Conservation (phyloP, 1,284 basidiomycete species). For the Boletus hoseneyae region DNA sequence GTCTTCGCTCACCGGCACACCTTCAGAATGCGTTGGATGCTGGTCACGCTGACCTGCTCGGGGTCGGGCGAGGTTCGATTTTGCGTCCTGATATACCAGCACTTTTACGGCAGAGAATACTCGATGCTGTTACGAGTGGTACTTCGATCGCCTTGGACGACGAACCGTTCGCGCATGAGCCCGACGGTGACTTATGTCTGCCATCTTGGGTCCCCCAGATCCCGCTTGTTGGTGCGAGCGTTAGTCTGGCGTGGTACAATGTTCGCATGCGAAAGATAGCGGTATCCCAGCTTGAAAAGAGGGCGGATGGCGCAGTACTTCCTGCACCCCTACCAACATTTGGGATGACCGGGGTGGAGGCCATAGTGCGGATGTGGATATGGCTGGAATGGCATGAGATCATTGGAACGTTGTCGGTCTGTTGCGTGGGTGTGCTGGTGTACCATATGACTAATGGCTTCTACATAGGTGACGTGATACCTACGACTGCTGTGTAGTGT, state of each 20-base stretch:
- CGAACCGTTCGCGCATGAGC: conserved; percentile 40
- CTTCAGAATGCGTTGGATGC: conserved; percentile 53
- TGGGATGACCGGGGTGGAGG: conserved; percentile 35
- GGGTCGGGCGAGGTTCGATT: conserved; percentile 71
- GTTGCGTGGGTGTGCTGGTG: conserved; percentile 4
- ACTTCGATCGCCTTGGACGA: conserved; percentile 18
- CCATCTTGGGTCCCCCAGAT: conserved; percentile 40
- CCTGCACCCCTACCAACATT: conserved; percentile 27
- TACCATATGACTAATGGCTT: neutral
- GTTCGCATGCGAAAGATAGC: conserved; percentile 50
- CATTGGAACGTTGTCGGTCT: conserved; percentile 1
- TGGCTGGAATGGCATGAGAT: conserved; percentile 32
- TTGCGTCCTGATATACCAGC: conserved; percentile 61
- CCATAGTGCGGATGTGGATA: conserved; percentile 43
- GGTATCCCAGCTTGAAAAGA: conserved; percentile 19
- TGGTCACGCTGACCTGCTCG: conserved; percentile 68
- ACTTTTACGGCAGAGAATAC: conserved; percentile 30
- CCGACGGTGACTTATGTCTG: conserved; percentile 28
- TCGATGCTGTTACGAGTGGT: conserved; percentile 6
- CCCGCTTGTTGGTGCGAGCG: conserved; percentile 54
- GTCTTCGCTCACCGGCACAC: conserved; percentile 61
- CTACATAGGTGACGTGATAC: neutral
- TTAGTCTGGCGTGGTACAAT: conserved; percentile 58
- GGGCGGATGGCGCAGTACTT: neutral
- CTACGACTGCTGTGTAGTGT: neutral